phyloP scores from a whole-genome alignment of 1,284 basidiomycete genomes.

The Neolentinus lepideus region DNA sequence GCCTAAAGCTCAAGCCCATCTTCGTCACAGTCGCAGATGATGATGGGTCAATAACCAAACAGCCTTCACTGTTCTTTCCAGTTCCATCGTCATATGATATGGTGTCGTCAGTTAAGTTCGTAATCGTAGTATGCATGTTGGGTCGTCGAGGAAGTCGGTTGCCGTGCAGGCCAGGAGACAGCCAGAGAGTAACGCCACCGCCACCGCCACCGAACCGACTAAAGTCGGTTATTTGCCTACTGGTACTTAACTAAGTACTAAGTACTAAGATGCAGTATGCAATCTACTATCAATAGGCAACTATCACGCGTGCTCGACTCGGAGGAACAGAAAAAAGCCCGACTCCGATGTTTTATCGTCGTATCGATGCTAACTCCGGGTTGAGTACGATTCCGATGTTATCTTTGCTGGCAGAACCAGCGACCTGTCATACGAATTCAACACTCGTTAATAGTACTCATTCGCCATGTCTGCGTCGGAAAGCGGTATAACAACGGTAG shows the following conservation, averaged over 20 bases:
- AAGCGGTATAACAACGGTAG: constrained; percentile 33
- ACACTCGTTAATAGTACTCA: not conserved
- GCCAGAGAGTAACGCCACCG: too few relatives aligned
- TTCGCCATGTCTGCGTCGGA: not conserved
- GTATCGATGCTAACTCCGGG: too few relatives aligned
- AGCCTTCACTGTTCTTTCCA: not conserved
- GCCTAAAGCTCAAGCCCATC: not conserved
- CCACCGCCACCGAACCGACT: not conserved
- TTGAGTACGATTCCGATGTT: too few relatives aligned
- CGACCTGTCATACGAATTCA: too few relatives aligned
- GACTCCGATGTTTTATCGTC: too few relatives aligned
- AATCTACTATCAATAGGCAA: too few relatives aligned
- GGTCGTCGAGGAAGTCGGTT: not conserved
- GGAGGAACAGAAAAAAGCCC: too few relatives aligned
- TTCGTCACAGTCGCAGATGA: not conserved
- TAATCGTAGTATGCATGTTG: not conserved
- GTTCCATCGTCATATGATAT: not conserved
- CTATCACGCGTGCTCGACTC: too few relatives aligned
- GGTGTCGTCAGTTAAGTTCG: not conserved
- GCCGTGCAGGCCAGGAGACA: not conserved
- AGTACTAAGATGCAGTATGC: too few relatives aligned
- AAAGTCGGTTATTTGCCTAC: too few relatives aligned
- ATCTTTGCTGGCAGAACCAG: too few relatives aligned
- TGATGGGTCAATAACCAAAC: not conserved
- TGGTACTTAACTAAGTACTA: too few relatives aligned